Base-by-base conservation (phyloP, 2,329 filamentous ascomycete species). In the Claviceps africana region DNA sequence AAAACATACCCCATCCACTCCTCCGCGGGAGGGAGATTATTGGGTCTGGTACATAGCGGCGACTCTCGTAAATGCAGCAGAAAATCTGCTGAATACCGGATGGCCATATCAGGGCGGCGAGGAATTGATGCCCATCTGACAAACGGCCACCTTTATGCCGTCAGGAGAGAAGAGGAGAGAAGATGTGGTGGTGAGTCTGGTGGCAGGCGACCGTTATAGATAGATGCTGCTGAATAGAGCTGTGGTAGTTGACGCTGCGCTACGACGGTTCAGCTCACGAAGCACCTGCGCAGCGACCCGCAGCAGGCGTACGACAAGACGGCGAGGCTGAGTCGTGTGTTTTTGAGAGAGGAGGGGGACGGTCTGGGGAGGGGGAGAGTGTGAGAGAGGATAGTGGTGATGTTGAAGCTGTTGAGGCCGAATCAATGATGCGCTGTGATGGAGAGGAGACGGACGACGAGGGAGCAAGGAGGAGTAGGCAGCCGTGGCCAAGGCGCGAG, bases 1-100 rank as follows among this genome's bases (percentile, higher is more conserved):
- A 45, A 13, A 46, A 69, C 79, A 65, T 75, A 95, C 86, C 91
- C 89, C 88, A 96, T 95, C 90, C 90, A 97, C 74, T 95, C 88
- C 71, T 95, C 88, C 57, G 85, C 79, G 28, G 88, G 85, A 58
- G 89, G 90, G 46, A 96, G 77, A 57, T 77, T 79, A 57, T 83
- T 73, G 47, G 91, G 91, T 69, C 87, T 94, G 60, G 78, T 73
- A 63, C 89, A 89, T 67, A 95, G 75, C 58, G 89, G 89, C 57
- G 91, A 96, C 55, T 85, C 76, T 69, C 84, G 81, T 62, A 97
- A 74, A 66, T 77, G 76, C 61, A 88, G 73, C 60, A 97, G 75
- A 69, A 86, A 78, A 57, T 90, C 86, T 68, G 79, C 75, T 56
- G 85, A 78, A 68, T 96, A 96, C 73, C 81, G 78, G 63, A 74